Evolutionary conservation across 1,139 yeast species (phyloP).

Genomic region (Zhuliangozyma blackwelliae): DNA sequence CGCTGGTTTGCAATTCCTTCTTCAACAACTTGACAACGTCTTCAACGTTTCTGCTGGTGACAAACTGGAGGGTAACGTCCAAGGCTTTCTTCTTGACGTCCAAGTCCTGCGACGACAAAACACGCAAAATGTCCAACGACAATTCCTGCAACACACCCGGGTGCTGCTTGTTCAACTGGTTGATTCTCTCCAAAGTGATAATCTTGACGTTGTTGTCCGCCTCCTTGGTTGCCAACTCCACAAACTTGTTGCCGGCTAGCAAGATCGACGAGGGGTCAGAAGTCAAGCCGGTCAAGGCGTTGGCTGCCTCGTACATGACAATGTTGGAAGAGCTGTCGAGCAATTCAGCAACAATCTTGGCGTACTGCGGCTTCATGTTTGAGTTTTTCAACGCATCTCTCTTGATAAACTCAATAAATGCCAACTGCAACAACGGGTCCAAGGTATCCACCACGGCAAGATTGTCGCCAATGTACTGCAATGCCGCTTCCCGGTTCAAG

Average conservation of each 20-base stretch:
- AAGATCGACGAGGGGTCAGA: conserved; percentile 62
- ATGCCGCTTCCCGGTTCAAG: conserved; percentile 80
- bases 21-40: conserved; percentile 89
- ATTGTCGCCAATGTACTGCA: conserved; percentile 74
- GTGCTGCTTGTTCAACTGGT: conserved; percentile 65
- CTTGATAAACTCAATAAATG: conserved; percentile 88
- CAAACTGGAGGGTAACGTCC: conserved; percentile 73
- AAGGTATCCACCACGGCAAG: conserved; percentile 58
- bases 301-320: conserved; percentile 89
- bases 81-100: conserved; percentile 89
- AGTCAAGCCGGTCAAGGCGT: conserved; percentile 73
- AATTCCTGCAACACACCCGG: conserved; percentile 86
- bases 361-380: conserved; percentile 64
- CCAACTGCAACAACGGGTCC: conserved; percentile 83
- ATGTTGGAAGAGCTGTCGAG: conserved; percentile 70
- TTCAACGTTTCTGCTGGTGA: conserved; percentile 86
- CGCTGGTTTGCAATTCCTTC: conserved; percentile 79
- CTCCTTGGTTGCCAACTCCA: conserved; percentile 86
- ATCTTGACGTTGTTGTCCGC: conserved; percentile 91
- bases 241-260: conserved; percentile 77
- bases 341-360: conserved; percentile 68
- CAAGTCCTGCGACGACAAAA: conserved; percentile 80
- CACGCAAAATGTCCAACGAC: conserved; percentile 81
- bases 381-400: conserved; percentile 68
- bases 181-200: conserved; percentile 83